Evolutionary conservation across 192 early-diverging fungal genomes (phyloP), one percentile per base, ranked within the genome.

Genomic region (Spizellomyces sp.): DNA sequence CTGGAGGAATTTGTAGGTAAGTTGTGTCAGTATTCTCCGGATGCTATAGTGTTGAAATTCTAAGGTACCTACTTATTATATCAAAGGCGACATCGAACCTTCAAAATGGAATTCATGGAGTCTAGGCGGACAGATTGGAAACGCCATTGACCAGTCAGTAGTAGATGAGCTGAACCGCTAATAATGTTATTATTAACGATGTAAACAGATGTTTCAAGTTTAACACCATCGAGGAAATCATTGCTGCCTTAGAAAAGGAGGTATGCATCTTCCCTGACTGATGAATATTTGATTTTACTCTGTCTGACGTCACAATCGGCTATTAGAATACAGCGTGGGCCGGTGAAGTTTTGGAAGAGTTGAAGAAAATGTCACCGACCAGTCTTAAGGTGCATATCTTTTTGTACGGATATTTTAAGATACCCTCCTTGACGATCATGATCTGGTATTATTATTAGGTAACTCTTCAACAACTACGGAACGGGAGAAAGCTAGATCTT

Each of bases 1-100:
- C 91, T 98, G 59, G 94, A 99, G 73, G 94, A 98, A 75, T 99
- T 95, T 85, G 89, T 86, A 7, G 89, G 79, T 46, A 89, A 88
- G 80, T 19, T n/a, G 50, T 36, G 27, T 0, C 27, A 36, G 27
- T 36, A 36, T 36, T 36, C 45, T 10, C 4, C 4, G 63, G 22
- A 56, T 56, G 15, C 52, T n/a, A n/a, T 19, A 19, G 52, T 0
- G 1, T 0, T 36, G 27, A 3, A 36, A 36, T 36, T 36, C 27
- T 2, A n/a, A 54, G 17, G 4, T 54, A 1, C 50, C 4, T 54
- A 2, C 2, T 54, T 54, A 2, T 2, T 54, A 4, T 12, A 54
- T 19, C 50, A n/a, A 10, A 67, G 47, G 42, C 8, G 63, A 60
- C 27, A 45, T 67, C 2, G 48, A 67, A 5, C n/a, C 44, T 22